These are phyloP conservation scores for Ilyonectria mors-panacis DNA, from an alignment of 2,329 filamentous ascomycete species.

Conservation along the genomic window DNA sequence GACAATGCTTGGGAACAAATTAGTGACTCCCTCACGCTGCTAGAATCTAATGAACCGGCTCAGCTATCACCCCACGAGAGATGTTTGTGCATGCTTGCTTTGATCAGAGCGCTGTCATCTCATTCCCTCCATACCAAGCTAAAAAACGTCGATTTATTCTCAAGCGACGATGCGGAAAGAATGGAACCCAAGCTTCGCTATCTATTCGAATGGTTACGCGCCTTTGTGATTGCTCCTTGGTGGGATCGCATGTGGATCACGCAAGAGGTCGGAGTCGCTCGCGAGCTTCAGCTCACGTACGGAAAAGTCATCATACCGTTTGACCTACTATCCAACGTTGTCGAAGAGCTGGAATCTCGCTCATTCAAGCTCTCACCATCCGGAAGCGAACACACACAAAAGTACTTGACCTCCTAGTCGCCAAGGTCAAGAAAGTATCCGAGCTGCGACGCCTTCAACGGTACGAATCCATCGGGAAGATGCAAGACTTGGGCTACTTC, in stretches of 20 bases:
- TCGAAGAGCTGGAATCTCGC: neutral
- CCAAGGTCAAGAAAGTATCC: conserved; percentile 30
- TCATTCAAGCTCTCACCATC: neutral
- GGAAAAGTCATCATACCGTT: conserved; percentile 35
- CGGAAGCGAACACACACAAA: conserved; percentile 31
- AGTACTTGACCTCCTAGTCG: conserved; percentile 30
- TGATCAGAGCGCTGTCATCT: conserved; percentile 30
- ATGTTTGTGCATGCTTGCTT: conserved; percentile 29
- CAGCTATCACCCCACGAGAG: conserved; percentile 27
- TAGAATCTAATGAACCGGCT: conserved; percentile 9
- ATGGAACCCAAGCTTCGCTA: conserved; percentile 31
- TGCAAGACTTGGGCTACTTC: conserved; percentile 31
- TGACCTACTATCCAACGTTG: conserved; percentile 9
- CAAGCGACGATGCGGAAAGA: neutral
- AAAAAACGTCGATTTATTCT: conserved; percentile 25
- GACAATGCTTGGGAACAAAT: conserved; percentile 23
- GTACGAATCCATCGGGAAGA: conserved; percentile 20
- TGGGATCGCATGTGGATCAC: conserved; percentile 45
- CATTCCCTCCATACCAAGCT: conserved; percentile 8
- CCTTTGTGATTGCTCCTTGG: conserved; percentile 38
- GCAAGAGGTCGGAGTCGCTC: conserved; percentile 39
- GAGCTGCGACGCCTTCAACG: conserved; percentile 33
- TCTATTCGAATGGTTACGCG: conserved; percentile 41
- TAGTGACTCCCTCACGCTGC: conserved; percentile 14
- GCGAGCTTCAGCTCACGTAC: conserved; percentile 33